Conservation (phyloP, 371 early-diverging fungal genomes). For the Apophysomyces sp. region DNA sequence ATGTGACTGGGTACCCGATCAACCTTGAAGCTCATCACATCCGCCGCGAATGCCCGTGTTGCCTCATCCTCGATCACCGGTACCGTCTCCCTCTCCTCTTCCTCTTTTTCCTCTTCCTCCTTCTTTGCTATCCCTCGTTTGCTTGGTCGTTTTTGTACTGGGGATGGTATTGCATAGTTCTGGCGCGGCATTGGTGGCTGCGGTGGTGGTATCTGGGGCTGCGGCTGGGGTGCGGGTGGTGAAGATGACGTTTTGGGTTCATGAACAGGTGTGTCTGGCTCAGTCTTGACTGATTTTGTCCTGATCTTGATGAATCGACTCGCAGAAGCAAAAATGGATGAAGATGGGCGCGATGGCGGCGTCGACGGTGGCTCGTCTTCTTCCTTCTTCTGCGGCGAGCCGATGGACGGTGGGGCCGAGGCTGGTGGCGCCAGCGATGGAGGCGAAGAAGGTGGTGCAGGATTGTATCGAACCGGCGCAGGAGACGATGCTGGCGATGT, state of each 20-base stretch:
- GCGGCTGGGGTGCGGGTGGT: neutral
- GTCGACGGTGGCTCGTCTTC: neutral
- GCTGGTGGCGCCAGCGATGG: neutral
- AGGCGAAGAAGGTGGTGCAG: neutral
- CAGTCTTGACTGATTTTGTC: neutral
- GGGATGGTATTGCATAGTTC: neutral
- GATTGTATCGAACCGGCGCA: neutral
- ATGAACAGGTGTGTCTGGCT: constrained; percentile 4
- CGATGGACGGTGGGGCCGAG: constrained; percentile 4
- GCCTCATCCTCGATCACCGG: constrained; percentile 42
- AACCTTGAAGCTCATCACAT: constrained; percentile 19
- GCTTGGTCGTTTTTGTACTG: neutral
- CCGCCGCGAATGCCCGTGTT: constrained; percentile 42
- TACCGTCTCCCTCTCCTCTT: constrained; percentile 3
- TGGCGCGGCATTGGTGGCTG: neutral
- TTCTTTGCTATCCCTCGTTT: neutral
- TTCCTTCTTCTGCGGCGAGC: neutral
- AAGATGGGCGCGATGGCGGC: constrained; percentile 15
- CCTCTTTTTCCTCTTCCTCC: constrained; percentile 17
- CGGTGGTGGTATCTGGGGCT: neutral
- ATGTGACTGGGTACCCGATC: neutral
- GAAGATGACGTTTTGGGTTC: neutral
- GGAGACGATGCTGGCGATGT: neutral
- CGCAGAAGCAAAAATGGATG: constrained; percentile 15
- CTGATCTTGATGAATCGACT: constrained; percentile 14